Evolutionary conservation across 768 basidiomycete genomes (phyloP).

Genomic region (Leucocoprinus birnbaumii): DNA sequence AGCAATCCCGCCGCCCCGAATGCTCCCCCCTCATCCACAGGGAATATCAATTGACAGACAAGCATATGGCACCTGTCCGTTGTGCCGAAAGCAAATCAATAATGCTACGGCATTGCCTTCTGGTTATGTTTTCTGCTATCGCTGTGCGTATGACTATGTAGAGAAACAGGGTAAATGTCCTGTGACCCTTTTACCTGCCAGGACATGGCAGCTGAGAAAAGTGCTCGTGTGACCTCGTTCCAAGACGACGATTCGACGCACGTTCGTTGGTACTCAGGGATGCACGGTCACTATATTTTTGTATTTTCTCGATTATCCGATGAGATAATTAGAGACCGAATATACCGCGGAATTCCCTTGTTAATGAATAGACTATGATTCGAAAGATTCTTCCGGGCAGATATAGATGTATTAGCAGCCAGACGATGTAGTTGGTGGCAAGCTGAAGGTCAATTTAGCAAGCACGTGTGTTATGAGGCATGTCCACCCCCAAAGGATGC

Average conservation of each 20-base stretch:
- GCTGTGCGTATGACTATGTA: constrained; percentile 83
- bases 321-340: constrained; percentile 7
- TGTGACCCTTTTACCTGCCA: constrained; percentile 75
- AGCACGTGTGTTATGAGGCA: constrained; percentile 14
- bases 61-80: constrained; percentile 80
- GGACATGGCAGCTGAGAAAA: constrained; percentile 83
- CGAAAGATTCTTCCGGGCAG: neutral
- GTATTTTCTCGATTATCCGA: constrained; percentile 11
- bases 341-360: neutral
- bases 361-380: neutral
- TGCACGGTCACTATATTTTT: constrained; percentile 18
- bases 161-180: constrained; percentile 80
- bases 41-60: constrained; percentile 61
- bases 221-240: constrained; percentile 61
- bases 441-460: neutral
- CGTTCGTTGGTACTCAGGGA: constrained; percentile 38
- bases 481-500: neutral
- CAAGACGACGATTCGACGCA: constrained; percentile 29
- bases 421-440: neutral
- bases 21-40: constrained; percentile 71
- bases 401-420: neutral
- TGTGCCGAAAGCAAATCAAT: constrained; percentile 69
- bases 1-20: constrained; percentile 71
- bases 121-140: constrained; percentile 94
- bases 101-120: constrained; percentile 91